Conservation (phyloP, 129 eudicot genomes). For the Saussurea involucrata region DNA sequence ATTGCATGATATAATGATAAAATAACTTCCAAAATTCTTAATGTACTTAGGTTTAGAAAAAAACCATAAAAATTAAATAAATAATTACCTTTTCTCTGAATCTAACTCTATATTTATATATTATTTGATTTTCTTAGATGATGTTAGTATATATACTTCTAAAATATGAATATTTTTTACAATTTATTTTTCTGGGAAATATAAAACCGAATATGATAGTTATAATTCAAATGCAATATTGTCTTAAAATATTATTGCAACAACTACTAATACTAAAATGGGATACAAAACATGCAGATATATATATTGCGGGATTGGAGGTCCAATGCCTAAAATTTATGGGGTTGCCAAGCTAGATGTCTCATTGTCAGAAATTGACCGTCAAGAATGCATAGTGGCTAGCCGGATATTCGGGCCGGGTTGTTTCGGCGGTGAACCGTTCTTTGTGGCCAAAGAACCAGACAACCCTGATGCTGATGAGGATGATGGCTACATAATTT, state of each 20-base stretch:
- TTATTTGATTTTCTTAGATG: too few species aligned
- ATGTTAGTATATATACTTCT: too few species aligned
- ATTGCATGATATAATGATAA: too few species aligned
- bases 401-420: slow-evolving; percentile 55
- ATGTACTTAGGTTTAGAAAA: too few species aligned
- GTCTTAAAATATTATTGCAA: not conserved
- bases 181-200: too few species aligned
- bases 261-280: not conserved
- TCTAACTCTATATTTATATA: too few species aligned
- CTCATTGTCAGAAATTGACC: slow-evolving; percentile 36
- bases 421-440: slow-evolving; percentile 80
- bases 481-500: slow-evolving; percentile 71
- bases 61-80: too few species aligned
- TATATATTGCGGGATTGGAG: slow-evolving; percentile 50
- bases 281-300: slow-evolving; percentile 18
- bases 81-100: too few species aligned
- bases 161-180: too few species aligned
- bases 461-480: slow-evolving; percentile 47
- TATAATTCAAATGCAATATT: too few species aligned
- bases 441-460: slow-evolving; percentile 59
- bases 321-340: slow-evolving; percentile 49
- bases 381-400: slow-evolving; percentile 65
- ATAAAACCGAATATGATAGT: too few species aligned
- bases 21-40: too few species aligned
- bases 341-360: slow-evolving; percentile 56